These are phyloP conservation scores for Myxozyma neglecta DNA, from an alignment of 805 yeast species.

Conservation along the genomic window DNA sequence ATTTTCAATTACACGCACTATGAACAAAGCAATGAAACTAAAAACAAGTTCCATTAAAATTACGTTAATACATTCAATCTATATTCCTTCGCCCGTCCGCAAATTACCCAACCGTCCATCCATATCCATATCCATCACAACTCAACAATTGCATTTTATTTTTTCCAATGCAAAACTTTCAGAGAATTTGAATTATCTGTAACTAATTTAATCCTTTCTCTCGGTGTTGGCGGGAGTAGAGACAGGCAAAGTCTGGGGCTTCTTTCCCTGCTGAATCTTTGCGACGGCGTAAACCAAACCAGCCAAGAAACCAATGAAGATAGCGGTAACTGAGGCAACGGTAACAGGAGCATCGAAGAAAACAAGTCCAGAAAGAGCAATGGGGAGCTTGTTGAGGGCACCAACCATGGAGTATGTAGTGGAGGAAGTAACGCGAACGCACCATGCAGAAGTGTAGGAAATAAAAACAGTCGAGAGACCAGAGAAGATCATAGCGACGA, in stretches of 20 bases:
- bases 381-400: conserved; percentile 96
- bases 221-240: conserved; percentile 11
- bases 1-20: neutral
- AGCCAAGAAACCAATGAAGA: conserved; percentile 88
- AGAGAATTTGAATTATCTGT: neutral
- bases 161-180: neutral
- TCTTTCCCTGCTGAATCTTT: conserved; percentile 78
- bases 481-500: conserved; percentile 82
- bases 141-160: neutral
- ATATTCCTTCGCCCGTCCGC: neutral
- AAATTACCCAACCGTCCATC: neutral
- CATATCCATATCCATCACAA: neutral
- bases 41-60: neutral
- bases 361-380: conserved; percentile 89
- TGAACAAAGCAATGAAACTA: neutral
- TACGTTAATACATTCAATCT: neutral
- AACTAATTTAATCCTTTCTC: conserved; percentile 25
- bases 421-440: conserved; percentile 97
- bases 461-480: conserved; percentile 96
- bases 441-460: conserved; percentile 99
- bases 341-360: conserved; percentile 95
- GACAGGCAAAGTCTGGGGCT: conserved; percentile 24
- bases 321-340: conserved; percentile 86
- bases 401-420: conserved; percentile 99
- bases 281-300: conserved; percentile 96